Evolutionary conservation across 2,329 filamentous ascomycete genomes (phyloP), one percentile per base, ranked within the genome.

Genomic region (Fusarium sp.): DNA sequence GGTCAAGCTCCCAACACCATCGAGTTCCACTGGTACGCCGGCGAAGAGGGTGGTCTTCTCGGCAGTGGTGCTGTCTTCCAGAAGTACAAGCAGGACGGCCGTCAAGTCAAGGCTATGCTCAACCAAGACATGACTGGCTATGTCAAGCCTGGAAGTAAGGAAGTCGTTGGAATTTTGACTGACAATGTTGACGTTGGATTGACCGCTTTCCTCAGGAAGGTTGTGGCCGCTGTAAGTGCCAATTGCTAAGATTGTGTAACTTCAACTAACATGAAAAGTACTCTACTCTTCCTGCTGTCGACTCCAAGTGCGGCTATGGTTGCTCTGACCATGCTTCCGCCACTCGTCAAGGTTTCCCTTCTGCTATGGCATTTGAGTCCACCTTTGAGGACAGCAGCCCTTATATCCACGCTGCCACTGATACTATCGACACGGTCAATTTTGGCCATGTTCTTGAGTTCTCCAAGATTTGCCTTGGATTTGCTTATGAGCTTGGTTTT

Each of bases 11-110:
- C 88, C 65, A 94, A 95, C 78, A 93, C 92, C 0, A 80, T 96
- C 61, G 93, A 96, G 80, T 95, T 95, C 78, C 92, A 95, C 77
- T 96, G 92, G 92, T 95, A 94, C 79, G 91, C 89, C 6, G 93
- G 92, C 2, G 93, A 96, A 74, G 93, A 96, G 77, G 92, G 90
- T 11, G 93, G 93, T 16, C 83, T 96, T 41, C 86, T 95, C 2
- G 93, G 93, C 46, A 92, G 89, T 59, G 91, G 92, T 29, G 80
- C 78, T 31, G 79, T 84, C 54, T 83, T 82, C 66, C 72, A 78
- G 24, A 68, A 75, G 41, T 84, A 84, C 62, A 68, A 75, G 42
- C 69, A 72, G 1, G 65, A 72, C 5, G 74, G 75, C 6, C 72
- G 73, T 3, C 75, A 79, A 23, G 78, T 84, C 60, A 78, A 77